Conservation (phyloP, 768 basidiomycete genomes). For the Podaxis sp. region DNA sequence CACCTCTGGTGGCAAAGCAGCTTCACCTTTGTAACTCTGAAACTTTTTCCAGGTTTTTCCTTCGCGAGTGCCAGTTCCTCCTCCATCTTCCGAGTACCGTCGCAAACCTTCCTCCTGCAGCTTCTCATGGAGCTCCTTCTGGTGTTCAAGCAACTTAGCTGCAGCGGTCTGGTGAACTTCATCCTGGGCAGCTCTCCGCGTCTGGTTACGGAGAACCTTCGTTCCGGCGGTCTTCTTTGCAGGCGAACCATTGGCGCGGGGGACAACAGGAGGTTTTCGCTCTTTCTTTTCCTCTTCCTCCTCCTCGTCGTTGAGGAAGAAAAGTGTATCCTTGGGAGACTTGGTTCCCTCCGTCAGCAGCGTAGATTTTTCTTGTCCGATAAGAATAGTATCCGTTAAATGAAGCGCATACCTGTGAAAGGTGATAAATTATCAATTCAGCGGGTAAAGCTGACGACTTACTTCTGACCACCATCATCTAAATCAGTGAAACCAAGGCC, state of each 20-base stretch:
- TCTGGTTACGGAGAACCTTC: conserved; percentile 88
- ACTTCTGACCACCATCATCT: conserved; percentile 77
- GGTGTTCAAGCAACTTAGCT: conserved; percentile 83
- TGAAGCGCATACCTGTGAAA: conserved; percentile 77
- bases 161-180: conserved; percentile 76
- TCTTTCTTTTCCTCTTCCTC: conserved; percentile 58
- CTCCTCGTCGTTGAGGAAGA: conserved; percentile 68
- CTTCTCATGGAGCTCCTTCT: conserved; percentile 71
- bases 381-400: conserved; percentile 82
- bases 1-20: conserved; percentile 78
- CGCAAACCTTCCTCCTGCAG: conserved; percentile 79
- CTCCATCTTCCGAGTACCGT: conserved; percentile 80
- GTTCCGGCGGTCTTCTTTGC: conserved; percentile 73
- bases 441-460: conserved; percentile 16
- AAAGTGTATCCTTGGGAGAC: conserved; percentile 80
- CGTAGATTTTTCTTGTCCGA: conserved; percentile 59
- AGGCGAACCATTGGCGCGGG: conserved; percentile 63
- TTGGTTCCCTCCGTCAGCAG: conserved; percentile 84
- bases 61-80: conserved; percentile 70
- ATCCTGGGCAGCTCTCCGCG: conserved; percentile 80
- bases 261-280: conserved; percentile 47
- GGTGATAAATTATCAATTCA: not conserved
- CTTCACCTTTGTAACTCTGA: conserved; percentile 96
- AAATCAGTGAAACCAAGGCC: conserved; percentile 84
- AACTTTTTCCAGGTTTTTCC: conserved; percentile 95